Evolutionary conservation across 164 flowering plant species (phyloP), one percentile per base, ranked within the genome.

Genomic region (Nymphaea colorata): DNA sequence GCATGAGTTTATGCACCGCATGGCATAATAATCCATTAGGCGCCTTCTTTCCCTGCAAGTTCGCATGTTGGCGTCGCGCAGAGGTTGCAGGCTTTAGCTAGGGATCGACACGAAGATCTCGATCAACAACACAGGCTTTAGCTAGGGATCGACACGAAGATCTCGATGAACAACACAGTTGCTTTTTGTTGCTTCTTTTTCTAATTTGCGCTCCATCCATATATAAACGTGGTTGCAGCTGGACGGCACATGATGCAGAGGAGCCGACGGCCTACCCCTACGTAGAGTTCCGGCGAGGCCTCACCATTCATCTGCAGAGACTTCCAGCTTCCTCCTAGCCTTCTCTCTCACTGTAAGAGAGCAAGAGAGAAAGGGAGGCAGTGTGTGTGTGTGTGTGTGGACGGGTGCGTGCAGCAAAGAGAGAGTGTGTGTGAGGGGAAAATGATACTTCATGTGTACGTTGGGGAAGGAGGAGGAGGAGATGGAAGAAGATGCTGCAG

Each of bases 211-310:
- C 47, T 4, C 4, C 8, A 8, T 43, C 0, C 36, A 4, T 61
- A 3, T 25, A 43, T 14, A 36, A 6, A 41, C 16, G 41, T 10
- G 36, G 42, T 3, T 73, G 67, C 66, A 85, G 91, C 64, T 85
- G 91, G 89, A 77, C 66, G 64, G 70, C 69, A 3, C 82, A 79
- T 75, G 86, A 76, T 16, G 79, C 59, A 42, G 88, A 85, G 6
- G 79, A 75, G 61, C 82, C 91, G 2, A 70, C 81, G 70, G 91
- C 91, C 12, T 79, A 81, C 70, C 91, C 91, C 0, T 87, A 81
- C 65, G 86, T 87, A 3, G 91, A 87, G 69, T 87, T 87, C 57
- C 75, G 66, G 53, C 72, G 65, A n/a, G 91, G 89, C 8, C 62
- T 87, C 71, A 70, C 72, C 55, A 25, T 25, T 25, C 36, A 25